Conservation (phyloP, 495 filamentous ascomycete genomes). For the Lophiotrema nucula region DNA sequence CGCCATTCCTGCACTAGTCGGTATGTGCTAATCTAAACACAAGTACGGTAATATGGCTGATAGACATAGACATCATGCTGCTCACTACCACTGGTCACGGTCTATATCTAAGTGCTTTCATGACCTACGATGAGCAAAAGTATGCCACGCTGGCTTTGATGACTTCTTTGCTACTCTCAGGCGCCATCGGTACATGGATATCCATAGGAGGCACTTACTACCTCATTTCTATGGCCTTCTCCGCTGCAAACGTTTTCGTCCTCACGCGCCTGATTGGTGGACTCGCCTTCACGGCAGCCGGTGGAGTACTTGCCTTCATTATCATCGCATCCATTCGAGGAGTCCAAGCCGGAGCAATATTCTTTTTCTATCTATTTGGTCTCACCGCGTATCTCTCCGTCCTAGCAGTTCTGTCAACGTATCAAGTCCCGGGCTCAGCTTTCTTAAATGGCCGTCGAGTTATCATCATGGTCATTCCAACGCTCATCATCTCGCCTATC, state of each 20-base stretch:
- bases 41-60: conserved; percentile 1
- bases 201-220: conserved; percentile 60
- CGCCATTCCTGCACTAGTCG: conserved; percentile 57
- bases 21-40: conserved; percentile 10
- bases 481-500: conserved; percentile 39
- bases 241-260: conserved; percentile 61
- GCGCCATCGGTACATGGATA: conserved; percentile 61
- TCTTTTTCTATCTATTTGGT: conserved; percentile 40
- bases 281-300: conserved; percentile 53
- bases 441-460: conserved; percentile 45
- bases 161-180: conserved; percentile 56
- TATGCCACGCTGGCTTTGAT: conserved; percentile 59
- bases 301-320: conserved; percentile 52
- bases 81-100: conserved; percentile 58
- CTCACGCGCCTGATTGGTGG: conserved; percentile 59
- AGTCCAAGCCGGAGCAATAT: conserved; percentile 35
- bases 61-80: conserved; percentile 50
- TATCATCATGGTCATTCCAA: conserved; percentile 36
- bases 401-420: conserved; percentile 52
- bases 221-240: conserved; percentile 59
- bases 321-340: conserved; percentile 45
- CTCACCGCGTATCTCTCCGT: conserved; percentile 40
- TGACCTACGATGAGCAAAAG: conserved; percentile 50
- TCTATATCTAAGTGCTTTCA: conserved; percentile 56
- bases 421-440: conserved; percentile 54